Percentiles rank a stretch among this genome's conserved stretches.
Conservation (phyloP, 495 filamentous ascomycete genomes). For the Aspergillus cavernicola region DNA sequence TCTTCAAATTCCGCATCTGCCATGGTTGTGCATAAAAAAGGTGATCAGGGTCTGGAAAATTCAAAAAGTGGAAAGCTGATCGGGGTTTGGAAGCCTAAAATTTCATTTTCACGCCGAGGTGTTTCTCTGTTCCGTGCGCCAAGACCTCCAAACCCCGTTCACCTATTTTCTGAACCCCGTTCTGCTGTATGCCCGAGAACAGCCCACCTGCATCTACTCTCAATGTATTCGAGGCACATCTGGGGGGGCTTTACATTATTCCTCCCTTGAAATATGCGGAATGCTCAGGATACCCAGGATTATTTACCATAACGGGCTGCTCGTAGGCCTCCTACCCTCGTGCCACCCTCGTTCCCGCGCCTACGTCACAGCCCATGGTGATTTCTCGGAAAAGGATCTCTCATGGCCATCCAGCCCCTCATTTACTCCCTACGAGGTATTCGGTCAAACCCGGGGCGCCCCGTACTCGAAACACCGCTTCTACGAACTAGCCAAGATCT, state of each 20-base stretch:
- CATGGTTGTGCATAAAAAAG: too few species aligned
- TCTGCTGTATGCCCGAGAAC: too few species aligned
- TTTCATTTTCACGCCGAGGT: too few species aligned
- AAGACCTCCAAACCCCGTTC: too few species aligned
- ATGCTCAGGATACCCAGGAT: slow-evolving; percentile 36
- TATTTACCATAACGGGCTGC: slow-evolving; percentile 24
- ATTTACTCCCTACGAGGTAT: slow-evolving; percentile 87
- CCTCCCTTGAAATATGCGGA: slow-evolving; percentile 34
- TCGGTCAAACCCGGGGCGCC: slow-evolving; percentile 56
- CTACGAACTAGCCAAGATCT: slow-evolving; percentile 89
- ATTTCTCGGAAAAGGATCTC: slow-evolving; percentile 22
- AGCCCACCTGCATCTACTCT: neutral
- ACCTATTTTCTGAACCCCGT: too few species aligned
- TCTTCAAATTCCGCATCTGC: too few species aligned
- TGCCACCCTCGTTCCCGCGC: slow-evolving; percentile 7
- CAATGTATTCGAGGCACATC: neutral
- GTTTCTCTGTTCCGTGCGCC: too few species aligned
- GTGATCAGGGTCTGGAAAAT: too few species aligned
- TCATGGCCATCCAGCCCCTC: slow-evolving; percentile 34
- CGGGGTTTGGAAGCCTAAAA: too few species aligned
- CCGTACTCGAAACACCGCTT: slow-evolving; percentile 80
- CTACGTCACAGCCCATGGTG: slow-evolving; percentile 32
- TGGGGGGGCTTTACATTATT: slow-evolving; percentile 5
- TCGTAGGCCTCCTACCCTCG: slow-evolving; percentile 26
- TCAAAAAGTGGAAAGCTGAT: too few species aligned